Evolutionary conservation across 2,329 filamentous ascomycete species (phyloP).

Genomic region (Aureobasidium sp.): DNA sequence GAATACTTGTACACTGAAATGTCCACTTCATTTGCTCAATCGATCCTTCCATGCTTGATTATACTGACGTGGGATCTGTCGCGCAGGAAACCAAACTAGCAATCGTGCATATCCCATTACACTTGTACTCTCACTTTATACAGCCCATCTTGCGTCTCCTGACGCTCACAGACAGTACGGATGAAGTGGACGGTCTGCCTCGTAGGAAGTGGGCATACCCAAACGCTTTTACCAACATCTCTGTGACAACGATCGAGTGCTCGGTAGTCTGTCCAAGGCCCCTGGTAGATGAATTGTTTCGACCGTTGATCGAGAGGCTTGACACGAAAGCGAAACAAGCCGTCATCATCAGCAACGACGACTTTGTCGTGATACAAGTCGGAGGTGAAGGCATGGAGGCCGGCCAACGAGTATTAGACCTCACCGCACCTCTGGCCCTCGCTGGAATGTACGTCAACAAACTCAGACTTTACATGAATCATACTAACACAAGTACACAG

Average conservation of each 20-base stretch:
- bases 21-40: neutral
- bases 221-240: constrained; percentile 87
- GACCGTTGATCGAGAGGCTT: constrained; percentile 60
- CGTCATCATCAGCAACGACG: constrained; percentile 71
- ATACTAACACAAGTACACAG: constrained; percentile 29
- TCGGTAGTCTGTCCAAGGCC: constrained; percentile 79
- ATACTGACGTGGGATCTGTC: constrained; percentile 10
- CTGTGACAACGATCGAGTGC: constrained; percentile 85
- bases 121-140: constrained; percentile 68
- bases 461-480: neutral
- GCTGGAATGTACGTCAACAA: constrained; percentile 63
- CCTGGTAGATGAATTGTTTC: constrained; percentile 68
- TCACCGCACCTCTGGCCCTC: constrained; percentile 83
- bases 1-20: neutral
- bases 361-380: constrained; percentile 83
- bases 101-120: constrained; percentile 82
- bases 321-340: constrained; percentile 36
- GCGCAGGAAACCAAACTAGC: constrained; percentile 75
- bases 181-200: constrained; percentile 31
- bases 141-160: constrained; percentile 83
- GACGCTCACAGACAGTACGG: constrained; percentile 42
- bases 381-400: constrained; percentile 86
- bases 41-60: neutral
- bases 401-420: constrained; percentile 80
- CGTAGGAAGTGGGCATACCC: constrained; percentile 41